Evolutionary conservation across 2,329 filamentous ascomycete species (phyloP), one percentile per base, ranked within the genome.

Genomic region (Dactylonectria estremocensis): DNA sequence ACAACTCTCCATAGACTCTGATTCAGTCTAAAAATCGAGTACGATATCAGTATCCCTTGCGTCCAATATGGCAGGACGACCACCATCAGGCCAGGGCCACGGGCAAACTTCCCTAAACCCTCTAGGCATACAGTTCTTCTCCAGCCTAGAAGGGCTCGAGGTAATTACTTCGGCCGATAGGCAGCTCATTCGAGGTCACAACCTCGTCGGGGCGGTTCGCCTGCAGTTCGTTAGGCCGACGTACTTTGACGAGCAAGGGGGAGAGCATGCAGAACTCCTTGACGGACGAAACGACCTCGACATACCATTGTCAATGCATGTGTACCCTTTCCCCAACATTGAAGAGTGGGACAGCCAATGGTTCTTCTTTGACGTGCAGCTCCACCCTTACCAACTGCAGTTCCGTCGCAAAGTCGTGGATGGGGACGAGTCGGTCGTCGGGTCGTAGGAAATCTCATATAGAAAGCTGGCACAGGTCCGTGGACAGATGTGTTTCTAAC

Each of bases 221-320:
- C 46, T 61, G 48, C 58, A 61, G 18, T 61, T 61, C 48, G 18
- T 61, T 22, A 61, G 22, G 37, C 18, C 58, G 49, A 43, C 20
- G 22, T 62, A 31, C 59, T 62, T 62, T 62, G 49, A 62, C 48
- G 50, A 49, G 6, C 14, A 14, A 35, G 59, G 20, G 18, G 59
- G 59, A n/a, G 50, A 62, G 35, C 50, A 55, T 40, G 49, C 20
- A 55, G 48, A 55, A 31, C 20, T 62, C 8, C 59, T 62, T 37
- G 61, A 64, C 10, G 5, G 57, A 45, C 40, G 24, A 20, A 33
- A 55, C 28, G 61, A 33, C 24, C 33, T 64, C 33, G 61, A 64
- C n/a, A 33, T 64, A 22, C 43, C 61, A 22, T 31, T 64, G 5
- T 64, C 61, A 24, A 54, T 64, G 61, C 43, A 64, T 52, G 61